Evolutionary conservation across 2,329 filamentous ascomycete species (phyloP).

Genomic region (Metarhizium anisopliae): DNA sequence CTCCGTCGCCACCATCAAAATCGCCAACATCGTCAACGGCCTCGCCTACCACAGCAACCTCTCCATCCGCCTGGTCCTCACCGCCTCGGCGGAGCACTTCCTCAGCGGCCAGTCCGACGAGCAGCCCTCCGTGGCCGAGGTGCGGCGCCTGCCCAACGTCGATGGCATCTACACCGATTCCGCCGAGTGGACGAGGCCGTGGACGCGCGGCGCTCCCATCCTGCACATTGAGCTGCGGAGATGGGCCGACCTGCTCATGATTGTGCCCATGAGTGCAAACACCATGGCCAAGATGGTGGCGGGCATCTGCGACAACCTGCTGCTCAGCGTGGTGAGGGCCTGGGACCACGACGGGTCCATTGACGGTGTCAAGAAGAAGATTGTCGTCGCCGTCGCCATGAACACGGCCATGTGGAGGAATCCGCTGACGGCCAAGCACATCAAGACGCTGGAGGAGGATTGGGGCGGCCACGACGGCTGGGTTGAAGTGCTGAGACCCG

Average conservation of each 20-base stretch:
- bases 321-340: conserved; percentile 67
- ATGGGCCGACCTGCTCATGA: conserved; percentile 68
- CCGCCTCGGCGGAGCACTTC: conserved; percentile 64
- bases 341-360: conserved; percentile 71
- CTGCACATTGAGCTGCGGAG: conserved; percentile 83
- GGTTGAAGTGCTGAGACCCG: conserved; percentile 62
- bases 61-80: conserved; percentile 80
- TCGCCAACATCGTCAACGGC: conserved; percentile 55
- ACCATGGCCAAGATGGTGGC: conserved; percentile 73
- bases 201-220: conserved; percentile 71
- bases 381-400: conserved; percentile 75
- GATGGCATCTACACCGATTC: conserved; percentile 74
- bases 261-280: conserved; percentile 79
- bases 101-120: conserved; percentile 67
- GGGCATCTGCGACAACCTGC: conserved; percentile 69
- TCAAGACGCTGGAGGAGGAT: conserved; percentile 60
- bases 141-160: conserved; percentile 58
- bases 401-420: conserved; percentile 88
- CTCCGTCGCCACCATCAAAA: conserved; percentile 82
- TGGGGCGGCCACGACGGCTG: conserved; percentile 51
- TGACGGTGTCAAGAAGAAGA: conserved; percentile 47
- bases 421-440: conserved; percentile 66
- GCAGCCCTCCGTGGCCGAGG: conserved; percentile 57
- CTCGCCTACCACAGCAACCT: conserved; percentile 46
- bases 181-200: conserved; percentile 76